Evolutionary conservation across 306 rosid genomes (phyloP).

Genomic region (Fagus sylvatica): DNA sequence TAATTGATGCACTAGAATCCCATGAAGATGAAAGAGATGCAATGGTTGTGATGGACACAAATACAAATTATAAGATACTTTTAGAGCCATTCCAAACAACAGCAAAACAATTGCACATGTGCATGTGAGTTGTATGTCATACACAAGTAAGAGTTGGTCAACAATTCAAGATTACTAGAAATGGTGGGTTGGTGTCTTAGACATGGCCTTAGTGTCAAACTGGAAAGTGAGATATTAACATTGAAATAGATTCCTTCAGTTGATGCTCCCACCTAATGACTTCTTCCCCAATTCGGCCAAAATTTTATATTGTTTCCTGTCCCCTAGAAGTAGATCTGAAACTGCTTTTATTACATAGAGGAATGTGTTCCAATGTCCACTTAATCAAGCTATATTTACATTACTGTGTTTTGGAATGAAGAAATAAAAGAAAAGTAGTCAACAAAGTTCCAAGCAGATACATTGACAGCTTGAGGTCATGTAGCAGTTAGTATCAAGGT

Average conservation of each 20-base stretch:
- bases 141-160: not conserved
- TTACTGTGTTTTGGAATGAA: not conserved
- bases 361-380: not conserved
- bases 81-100: conserved; percentile 7
- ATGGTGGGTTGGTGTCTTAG: not conserved
- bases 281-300: not conserved
- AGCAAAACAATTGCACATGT: not conserved
- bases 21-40: conserved; percentile 14
- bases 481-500: not conserved
- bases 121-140: not conserved
- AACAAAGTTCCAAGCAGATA: not conserved
- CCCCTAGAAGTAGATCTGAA: not conserved
- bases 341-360: not conserved
- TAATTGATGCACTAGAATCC: conserved; percentile 30
- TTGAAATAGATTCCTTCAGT: not conserved
- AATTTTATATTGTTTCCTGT: too few species aligned
- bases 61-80: not conserved
- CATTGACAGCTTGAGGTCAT: not conserved
- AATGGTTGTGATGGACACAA: not conserved
- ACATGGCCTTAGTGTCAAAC: not conserved
- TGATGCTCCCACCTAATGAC: not conserved
- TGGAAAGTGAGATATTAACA: not conserved
- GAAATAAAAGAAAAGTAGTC: not conserved
- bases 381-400: not conserved
- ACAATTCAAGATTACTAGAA: not conserved